Conservation (phyloP, 768 basidiomycete species). For the Naematelia encephala region DNA sequence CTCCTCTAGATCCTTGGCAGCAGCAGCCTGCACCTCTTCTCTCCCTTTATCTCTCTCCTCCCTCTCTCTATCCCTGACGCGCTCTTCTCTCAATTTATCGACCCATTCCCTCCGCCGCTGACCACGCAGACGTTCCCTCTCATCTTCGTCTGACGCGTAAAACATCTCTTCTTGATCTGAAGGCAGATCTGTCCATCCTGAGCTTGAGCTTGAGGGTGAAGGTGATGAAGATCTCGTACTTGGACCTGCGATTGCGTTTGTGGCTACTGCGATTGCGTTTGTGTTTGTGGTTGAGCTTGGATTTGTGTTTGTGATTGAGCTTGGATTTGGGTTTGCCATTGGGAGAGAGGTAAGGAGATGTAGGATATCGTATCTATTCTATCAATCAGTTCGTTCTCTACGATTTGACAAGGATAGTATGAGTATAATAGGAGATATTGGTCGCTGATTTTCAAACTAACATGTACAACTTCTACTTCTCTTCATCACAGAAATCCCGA, state of each 20-base stretch:
- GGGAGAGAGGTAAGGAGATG: slow-evolving; percentile 64
- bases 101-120: slow-evolving; percentile 63
- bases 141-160: slow-evolving; percentile 66
- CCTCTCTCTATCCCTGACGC: slow-evolving; percentile 54
- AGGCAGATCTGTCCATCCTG: slow-evolving; percentile 71
- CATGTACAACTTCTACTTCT: too few species aligned
- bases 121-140: slow-evolving; percentile 63
- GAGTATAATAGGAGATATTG: too few species aligned
- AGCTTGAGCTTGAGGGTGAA: slow-evolving; percentile 44
- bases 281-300: not conserved
- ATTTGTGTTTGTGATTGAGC: not conserved
- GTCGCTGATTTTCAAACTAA: too few species aligned
- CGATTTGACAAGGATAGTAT: too few species aligned
- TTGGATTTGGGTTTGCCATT: slow-evolving; percentile 17
- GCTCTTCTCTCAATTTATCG: slow-evolving; percentile 62
- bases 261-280: not conserved
- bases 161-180: slow-evolving; percentile 84
- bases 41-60: slow-evolving; percentile 61
- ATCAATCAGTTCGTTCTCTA: too few species aligned
- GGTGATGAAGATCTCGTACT: slow-evolving; percentile 10
- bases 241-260: not conserved
- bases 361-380: slow-evolving; percentile 70
- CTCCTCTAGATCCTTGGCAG: slow-evolving; percentile 11
- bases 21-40: slow-evolving; percentile 23
- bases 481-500: too few species aligned